A percentile compares a stretch with the other conserved stretches of the same genome.
These are phyloP conservation scores for Eucalyptus marginata DNA, from an alignment of 345 rosid species.

Conservation along the genomic window DNA sequence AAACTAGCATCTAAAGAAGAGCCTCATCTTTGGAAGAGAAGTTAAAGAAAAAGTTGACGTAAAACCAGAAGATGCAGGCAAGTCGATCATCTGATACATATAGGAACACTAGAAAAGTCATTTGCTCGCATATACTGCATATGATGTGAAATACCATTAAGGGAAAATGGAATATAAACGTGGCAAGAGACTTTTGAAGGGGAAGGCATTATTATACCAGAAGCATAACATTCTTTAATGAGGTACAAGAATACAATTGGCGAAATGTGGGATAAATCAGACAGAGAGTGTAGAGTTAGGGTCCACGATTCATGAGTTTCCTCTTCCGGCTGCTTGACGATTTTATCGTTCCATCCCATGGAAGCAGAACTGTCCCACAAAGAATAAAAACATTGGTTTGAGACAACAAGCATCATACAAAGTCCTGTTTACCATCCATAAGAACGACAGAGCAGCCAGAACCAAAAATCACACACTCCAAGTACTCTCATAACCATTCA, in stretches of 20 bases:
- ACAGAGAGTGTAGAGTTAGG: constrained; percentile 38
- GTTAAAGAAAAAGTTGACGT: neutral
- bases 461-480: neutral
- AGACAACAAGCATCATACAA: neutral
- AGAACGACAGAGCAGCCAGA: neutral
- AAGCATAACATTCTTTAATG: constrained; percentile 60
- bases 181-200: neutral
- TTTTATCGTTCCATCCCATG: constrained; percentile 37
- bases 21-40: neutral
- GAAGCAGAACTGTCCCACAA: neutral
- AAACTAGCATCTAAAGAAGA: neutral
- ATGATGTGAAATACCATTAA: neutral
- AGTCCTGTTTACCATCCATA: neutral
- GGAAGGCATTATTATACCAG: constrained; percentile 27
- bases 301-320: constrained; percentile 6
- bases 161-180: neutral
- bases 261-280: constrained; percentile 50
- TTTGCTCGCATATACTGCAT: neutral
- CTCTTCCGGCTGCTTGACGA: neutral
- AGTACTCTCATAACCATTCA: neutral
- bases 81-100: neutral
- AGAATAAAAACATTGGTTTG: neutral
- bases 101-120: neutral
- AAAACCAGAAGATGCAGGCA: neutral
- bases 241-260: constrained; percentile 73